phyloP scores from a whole-genome alignment of 2,329 filamentous ascomycete genomes.

The Talaromyces islandicus region DNA sequence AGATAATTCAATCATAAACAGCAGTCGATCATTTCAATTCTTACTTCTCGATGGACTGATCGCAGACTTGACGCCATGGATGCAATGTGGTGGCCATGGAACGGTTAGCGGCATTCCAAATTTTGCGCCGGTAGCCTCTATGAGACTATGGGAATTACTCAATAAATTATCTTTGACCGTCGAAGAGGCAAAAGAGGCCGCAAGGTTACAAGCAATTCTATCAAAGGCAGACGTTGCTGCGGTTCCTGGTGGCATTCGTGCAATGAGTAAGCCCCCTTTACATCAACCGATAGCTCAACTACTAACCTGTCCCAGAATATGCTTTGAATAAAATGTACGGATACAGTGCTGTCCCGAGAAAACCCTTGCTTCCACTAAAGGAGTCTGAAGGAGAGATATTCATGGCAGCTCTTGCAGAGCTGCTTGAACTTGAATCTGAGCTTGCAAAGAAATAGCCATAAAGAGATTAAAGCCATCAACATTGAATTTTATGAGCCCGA shows the following conservation, averaged over 20 bases:
- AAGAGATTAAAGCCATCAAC: not conserved
- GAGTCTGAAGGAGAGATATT: slow-evolving; percentile 14
- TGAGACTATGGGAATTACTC: slow-evolving; percentile 18
- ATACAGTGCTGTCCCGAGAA: slow-evolving; percentile 14
- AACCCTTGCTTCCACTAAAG: slow-evolving; percentile 15
- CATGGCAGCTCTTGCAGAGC: slow-evolving; percentile 13
- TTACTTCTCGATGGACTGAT: slow-evolving; percentile 19
- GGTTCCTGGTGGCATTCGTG: slow-evolving; percentile 17
- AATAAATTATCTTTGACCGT: slow-evolving; percentile 9
- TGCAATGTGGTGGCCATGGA: slow-evolving; percentile 19
- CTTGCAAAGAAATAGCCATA: not conserved
- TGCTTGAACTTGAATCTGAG: slow-evolving; percentile 14
- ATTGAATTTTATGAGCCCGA: not conserved
- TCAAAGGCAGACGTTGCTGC: slow-evolving; percentile 18
- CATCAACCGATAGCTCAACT: not conserved
- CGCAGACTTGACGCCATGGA: slow-evolving; percentile 20
- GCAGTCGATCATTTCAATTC: slow-evolving; percentile 14
- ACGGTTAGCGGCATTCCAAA: slow-evolving; percentile 20
- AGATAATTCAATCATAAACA: slow-evolving; percentile 11
- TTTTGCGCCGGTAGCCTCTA: slow-evolving; percentile 17
- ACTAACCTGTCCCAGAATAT: slow-evolving; percentile 13
- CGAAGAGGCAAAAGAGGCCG: slow-evolving; percentile 12
- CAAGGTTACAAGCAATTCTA: slow-evolving; percentile 15
- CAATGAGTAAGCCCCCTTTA: slow-evolving; percentile 16
- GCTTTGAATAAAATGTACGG: slow-evolving; percentile 17